These are phyloP conservation scores for Colletotrichum lentis DNA, from an alignment of 2,329 filamentous ascomycete genomes.

Conservation along the genomic window DNA sequence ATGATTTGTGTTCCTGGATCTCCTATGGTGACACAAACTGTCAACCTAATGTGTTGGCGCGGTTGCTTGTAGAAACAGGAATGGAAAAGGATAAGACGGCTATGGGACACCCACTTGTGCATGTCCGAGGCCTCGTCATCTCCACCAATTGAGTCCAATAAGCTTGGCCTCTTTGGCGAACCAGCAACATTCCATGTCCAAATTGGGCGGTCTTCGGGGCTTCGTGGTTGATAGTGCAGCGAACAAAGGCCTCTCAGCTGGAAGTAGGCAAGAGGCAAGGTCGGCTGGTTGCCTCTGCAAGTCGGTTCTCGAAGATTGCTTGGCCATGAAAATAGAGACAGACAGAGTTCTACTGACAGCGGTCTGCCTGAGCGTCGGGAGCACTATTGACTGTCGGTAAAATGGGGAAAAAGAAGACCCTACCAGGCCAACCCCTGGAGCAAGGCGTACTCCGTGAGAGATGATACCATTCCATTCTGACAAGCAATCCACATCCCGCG, in stretches of 20 bases:
- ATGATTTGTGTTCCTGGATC: background rate
- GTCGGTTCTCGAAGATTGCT: background rate
- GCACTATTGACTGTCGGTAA: slow-evolving; percentile 1
- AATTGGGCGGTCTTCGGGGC: slow-evolving; percentile 7
- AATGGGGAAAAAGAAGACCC: slow-evolving; percentile 16
- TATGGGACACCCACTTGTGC: slow-evolving; percentile 4
- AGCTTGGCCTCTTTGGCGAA: background rate
- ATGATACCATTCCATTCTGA: slow-evolving; percentile 30
- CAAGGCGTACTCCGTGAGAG: slow-evolving; percentile 5
- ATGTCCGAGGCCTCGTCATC: slow-evolving; percentile 14
- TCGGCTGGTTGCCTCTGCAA: background rate
- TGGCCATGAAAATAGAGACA: slow-evolving; percentile 4
- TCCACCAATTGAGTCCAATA: slow-evolving; percentile 10
- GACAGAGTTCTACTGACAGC: slow-evolving; percentile 3
- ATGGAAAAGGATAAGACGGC: background rate
- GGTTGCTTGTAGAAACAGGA: slow-evolving; percentile 1
- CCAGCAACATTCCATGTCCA: background rate
- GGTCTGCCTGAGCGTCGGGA: slow-evolving; percentile 9
- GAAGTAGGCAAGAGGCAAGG: slow-evolving; percentile 1
- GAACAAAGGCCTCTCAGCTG: slow-evolving; percentile 8
- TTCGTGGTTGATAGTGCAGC: slow-evolving; percentile 12
- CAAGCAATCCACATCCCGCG: slow-evolving; percentile 11
- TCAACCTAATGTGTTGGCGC: background rate
- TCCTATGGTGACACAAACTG: background rate
- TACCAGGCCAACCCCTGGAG: slow-evolving; percentile 6